Conservation (phyloP, 768 basidiomycete species). For the Macrolepiota dolichaula region DNA sequence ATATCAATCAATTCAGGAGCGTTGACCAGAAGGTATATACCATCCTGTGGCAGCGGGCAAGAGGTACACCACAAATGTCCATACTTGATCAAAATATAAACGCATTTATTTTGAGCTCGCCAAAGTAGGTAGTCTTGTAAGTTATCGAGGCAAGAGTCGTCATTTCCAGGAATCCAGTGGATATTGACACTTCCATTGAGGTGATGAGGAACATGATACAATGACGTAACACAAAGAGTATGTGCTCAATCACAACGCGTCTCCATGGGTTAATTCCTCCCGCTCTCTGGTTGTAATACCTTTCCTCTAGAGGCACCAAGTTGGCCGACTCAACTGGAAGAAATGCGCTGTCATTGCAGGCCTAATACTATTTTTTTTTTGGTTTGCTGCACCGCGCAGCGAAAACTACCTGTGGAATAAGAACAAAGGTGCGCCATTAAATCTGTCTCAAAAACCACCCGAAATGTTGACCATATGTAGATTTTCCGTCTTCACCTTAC, state of each 20-base stretch:
- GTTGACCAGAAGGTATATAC: background rate
- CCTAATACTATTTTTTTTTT: constrained; percentile 57
- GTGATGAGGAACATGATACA: too few relatives aligned
- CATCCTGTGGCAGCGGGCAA: background rate
- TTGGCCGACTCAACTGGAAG: constrained; percentile 53
- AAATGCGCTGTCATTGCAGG: constrained; percentile 60
- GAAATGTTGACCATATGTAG: constrained; percentile 7
- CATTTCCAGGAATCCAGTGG: background rate
- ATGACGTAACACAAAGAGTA: too few relatives aligned
- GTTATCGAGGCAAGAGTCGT: background rate
- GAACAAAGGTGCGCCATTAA: constrained; percentile 19
- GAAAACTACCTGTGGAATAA: constrained; percentile 14
- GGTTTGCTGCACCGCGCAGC: constrained; percentile 58
- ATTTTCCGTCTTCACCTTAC: background rate
- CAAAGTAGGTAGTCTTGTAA: background rate
- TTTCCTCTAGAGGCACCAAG: constrained; percentile 25
- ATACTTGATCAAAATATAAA: background rate
- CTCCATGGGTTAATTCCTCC: too few relatives aligned
- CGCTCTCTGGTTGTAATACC: too few relatives aligned
- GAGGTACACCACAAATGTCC: background rate
- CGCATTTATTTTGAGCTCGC: background rate
- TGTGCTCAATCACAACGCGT: too few relatives aligned
- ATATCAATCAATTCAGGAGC: background rate
- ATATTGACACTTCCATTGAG: background rate
- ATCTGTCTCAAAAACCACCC: constrained; percentile 15